These are phyloP conservation scores for Chytriomyces hyalinus DNA, from an alignment of 192 early-diverging fungal species.

Conservation along the genomic window DNA sequence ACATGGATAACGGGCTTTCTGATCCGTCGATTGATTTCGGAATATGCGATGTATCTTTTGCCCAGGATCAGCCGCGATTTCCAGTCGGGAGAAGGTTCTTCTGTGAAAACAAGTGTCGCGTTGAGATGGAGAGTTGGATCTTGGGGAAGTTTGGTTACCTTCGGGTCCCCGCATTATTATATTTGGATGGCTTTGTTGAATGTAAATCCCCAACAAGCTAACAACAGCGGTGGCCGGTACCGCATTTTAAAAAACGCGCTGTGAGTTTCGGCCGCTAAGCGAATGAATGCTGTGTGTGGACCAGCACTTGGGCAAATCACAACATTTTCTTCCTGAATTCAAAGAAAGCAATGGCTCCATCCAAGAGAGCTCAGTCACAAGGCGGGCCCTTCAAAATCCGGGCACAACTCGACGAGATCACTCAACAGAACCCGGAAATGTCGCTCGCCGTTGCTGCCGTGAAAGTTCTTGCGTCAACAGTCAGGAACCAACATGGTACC, in stretches of 20 bases:
- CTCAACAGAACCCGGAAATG: conserved; percentile 21
- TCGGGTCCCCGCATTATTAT: neutral
- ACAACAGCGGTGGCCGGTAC: no score
- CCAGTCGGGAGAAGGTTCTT: conserved; percentile 53
- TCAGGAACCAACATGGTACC: neutral
- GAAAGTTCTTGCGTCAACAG: conserved; percentile 4
- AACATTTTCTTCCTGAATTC: no score
- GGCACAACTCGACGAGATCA: conserved; percentile 20
- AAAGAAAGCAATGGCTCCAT: no score
- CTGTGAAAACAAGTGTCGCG: conserved; percentile 18
- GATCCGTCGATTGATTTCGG: conserved; percentile 39
- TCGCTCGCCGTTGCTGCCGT: conserved; percentile 35
- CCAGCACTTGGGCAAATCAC: no score
- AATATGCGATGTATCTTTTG: conserved; percentile 51
- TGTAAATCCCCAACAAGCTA: no score
- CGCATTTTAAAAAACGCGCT: no score
- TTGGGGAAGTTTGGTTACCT: neutral
- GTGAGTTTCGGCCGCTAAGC: no score
- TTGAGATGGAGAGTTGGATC: neutral
- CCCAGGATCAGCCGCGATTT: conserved; percentile 54
- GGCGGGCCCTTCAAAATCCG: conserved; percentile 10
- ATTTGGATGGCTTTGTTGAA: no score
- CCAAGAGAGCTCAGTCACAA: neutral
- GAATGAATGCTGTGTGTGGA: no score
- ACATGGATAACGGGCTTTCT: conserved; percentile 41